These are phyloP conservation scores for Metschnikowia peoriensis DNA, from an alignment of 805 yeast genomes.

Conservation along the genomic window DNA sequence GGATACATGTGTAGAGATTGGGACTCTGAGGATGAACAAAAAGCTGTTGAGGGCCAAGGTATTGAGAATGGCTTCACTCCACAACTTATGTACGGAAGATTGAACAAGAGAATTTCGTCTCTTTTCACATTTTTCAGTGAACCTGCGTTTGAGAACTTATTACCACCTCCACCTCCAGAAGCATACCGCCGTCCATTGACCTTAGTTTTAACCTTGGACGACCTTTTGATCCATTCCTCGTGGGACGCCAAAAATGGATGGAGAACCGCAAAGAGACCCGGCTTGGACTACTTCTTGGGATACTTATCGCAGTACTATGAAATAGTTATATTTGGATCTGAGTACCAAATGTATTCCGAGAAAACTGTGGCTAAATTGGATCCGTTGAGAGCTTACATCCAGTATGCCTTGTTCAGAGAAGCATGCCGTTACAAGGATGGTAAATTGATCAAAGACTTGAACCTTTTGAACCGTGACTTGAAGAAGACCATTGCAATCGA, in stretches of 20 bases:
- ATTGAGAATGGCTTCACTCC: conserved; percentile 70
- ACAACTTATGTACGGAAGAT: conserved; percentile 62
- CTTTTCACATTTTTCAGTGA: conserved; percentile 83
- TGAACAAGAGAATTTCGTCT: conserved; percentile 67
- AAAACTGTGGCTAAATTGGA: conserved; percentile 84
- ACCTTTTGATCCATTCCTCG: conserved; percentile 82
- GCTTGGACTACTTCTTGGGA: conserved; percentile 93
- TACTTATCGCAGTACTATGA: conserved; percentile 95
- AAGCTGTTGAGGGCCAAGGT: conserved; percentile 48
- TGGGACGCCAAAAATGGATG: conserved; percentile 94
- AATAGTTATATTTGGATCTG: conserved; percentile 85
- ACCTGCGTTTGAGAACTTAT: conserved; percentile 88
- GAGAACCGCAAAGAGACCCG: conserved; percentile 99
- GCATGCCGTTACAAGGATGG: conserved; percentile 90
- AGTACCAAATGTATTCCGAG: conserved; percentile 82
- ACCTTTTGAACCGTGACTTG: conserved; percentile 87
- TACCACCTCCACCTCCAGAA: conserved; percentile 91
- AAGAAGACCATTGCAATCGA: conserved; percentile 79
- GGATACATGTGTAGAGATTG: conserved; percentile 79
- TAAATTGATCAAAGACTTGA: conserved; percentile 82
- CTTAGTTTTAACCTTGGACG: conserved; percentile 85
- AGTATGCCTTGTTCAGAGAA: conserved; percentile 86
- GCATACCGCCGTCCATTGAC: conserved; percentile 93
- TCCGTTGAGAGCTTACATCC: conserved; percentile 86
- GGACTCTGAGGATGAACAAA: conserved; percentile 71